Evolutionary conservation across 2,329 filamentous ascomycete species (phyloP), one percentile per base, ranked within the genome.

Genomic region (Ilyonectria mors-panacis): DNA sequence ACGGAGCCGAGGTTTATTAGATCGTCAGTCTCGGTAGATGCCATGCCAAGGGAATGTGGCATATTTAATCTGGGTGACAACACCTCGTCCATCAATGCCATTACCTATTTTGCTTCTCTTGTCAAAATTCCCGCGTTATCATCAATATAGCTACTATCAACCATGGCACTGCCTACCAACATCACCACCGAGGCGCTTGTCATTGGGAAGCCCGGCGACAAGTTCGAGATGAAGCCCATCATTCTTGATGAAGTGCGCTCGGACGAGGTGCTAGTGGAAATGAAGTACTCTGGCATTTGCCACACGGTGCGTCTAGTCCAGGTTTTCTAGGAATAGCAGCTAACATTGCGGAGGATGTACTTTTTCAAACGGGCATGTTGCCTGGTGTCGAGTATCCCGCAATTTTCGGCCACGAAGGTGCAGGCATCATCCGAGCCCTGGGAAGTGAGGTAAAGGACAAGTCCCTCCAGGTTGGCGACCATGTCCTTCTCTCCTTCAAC

Each of bases 201-300:
- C 37, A 50, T 60, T 3, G 26, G 57, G 23, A 60, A 65, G 35
- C 56, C 65, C 3, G 62, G 62, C 8, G 57, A 57, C 56, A 56
- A 53, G 13, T 67, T 67, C 28, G 53, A 39, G 44, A 61, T 67
- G 57, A 61, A 13, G 15, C 35, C 33, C 3, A 60, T 67, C 10
- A 60, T 67, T 54, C 53, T 67, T 0, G 65, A 65, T 23, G 65
- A 67, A 37, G 62, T 67, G 4, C 61, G 65, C 8, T 39, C 54
- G 3, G 57, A 67, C 15, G 65, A 67, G 19, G 56, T 67, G 7
- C 33, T 67, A n/a, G 65, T 67, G 19, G 62, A 67, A 56, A 67
- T 67, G 65, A 67, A 67, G 37, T 67, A 65, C 30, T 67, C 61
- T 6, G 65, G 65, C 15, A 67, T 67, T 50, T 65, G 65, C 37